A percentile compares a stretch with the other conserved stretches of the same genome.
Conservation (phyloP, 2,329 filamentous ascomycete species). For the Alternaria dauci region DNA sequence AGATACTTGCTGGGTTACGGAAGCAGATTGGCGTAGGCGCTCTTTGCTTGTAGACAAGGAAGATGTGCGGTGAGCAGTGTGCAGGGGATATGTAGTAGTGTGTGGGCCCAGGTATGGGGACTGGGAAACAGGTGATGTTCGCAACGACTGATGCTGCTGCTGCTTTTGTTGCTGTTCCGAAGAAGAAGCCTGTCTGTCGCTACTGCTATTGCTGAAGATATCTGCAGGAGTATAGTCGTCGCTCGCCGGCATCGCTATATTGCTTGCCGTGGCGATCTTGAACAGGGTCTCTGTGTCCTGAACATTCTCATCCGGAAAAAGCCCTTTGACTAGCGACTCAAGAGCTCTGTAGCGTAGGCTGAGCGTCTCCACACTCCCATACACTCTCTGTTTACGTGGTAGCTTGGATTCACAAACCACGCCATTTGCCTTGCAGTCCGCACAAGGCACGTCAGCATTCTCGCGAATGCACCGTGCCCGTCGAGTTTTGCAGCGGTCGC, state of each 20-base stretch:
- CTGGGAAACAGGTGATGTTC: slow-evolving; percentile 7
- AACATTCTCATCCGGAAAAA: slow-evolving; percentile 53
- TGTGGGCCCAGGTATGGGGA: slow-evolving; percentile 3
- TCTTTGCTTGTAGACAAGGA: slow-evolving; percentile 15
- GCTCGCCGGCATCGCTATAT: slow-evolving; percentile 49
- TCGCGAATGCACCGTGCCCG: slow-evolving; percentile 41
- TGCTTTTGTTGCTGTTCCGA: slow-evolving; percentile 8
- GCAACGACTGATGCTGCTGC: slow-evolving; percentile 14
- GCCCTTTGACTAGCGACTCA: slow-evolving; percentile 53
- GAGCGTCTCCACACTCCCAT: slow-evolving; percentile 58
- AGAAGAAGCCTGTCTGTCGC: slow-evolving; percentile 7
- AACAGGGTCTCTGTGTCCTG: slow-evolving; percentile 52
- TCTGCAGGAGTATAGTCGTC: slow-evolving; percentile 39
- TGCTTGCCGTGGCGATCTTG: slow-evolving; percentile 51
- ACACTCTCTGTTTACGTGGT: slow-evolving; percentile 56
- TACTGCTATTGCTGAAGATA: slow-evolving; percentile 30
- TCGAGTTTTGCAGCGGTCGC: slow-evolving; percentile 43
- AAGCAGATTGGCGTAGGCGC: slow-evolving; percentile 23
- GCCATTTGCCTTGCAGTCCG: slow-evolving; percentile 51
- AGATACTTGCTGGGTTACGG: slow-evolving; percentile 20
- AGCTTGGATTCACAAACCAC: slow-evolving; percentile 55
- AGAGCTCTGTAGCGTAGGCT: slow-evolving; percentile 55
- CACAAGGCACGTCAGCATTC: slow-evolving; percentile 45
- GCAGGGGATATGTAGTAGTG: slow-evolving; percentile 3
- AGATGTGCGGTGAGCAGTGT: slow-evolving; percentile 17